phyloP scores from a whole-genome alignment of 75 land plant genomes.

The Azolla pinnata region DNA sequence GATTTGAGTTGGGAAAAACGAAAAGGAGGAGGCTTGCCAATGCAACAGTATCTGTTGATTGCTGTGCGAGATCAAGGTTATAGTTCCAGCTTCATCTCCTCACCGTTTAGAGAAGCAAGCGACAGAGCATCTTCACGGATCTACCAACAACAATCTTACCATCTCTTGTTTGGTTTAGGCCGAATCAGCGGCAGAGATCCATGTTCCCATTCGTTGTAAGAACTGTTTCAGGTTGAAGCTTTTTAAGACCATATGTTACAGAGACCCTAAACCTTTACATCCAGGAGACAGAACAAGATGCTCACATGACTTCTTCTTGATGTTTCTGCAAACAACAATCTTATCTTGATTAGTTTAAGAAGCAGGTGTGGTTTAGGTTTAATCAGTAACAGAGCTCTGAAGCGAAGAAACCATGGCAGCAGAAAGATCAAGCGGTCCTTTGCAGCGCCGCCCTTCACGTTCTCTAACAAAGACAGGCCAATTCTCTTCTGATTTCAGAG shows the following conservation, averaged over 20 bases:
- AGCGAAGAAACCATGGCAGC: neutral
- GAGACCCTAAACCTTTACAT: neutral
- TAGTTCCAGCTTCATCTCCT: neutral
- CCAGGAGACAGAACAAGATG: neutral
- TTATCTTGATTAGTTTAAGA: neutral
- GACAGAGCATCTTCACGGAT: too few species aligned
- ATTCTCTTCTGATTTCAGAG: conserved; percentile 59
- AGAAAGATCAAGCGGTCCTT: neutral
- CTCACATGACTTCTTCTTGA: neutral
- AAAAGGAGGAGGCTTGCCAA: too few species aligned
- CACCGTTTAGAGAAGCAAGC: neutral
- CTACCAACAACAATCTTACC: too few species aligned
- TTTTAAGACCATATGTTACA: too few species aligned
- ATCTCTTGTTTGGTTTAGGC: too few species aligned
- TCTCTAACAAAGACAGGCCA: conserved; percentile 39
- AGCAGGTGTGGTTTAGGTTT: neutral
- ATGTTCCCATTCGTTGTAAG: too few species aligned
- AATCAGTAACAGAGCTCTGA: neutral
- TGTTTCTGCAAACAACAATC: neutral
- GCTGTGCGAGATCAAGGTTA: too few species aligned
- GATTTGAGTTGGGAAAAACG: too few species aligned
- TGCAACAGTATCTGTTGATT: too few species aligned
- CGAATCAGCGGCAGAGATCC: too few species aligned
- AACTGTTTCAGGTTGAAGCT: too few species aligned
- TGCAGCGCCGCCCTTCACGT: conserved; percentile 40